Percentiles rank a stretch among this genome's conserved stretches.
phyloP scores from a whole-genome alignment of 2,329 filamentous ascomycete genomes.

The Sporothrix brunneoviolacea region DNA sequence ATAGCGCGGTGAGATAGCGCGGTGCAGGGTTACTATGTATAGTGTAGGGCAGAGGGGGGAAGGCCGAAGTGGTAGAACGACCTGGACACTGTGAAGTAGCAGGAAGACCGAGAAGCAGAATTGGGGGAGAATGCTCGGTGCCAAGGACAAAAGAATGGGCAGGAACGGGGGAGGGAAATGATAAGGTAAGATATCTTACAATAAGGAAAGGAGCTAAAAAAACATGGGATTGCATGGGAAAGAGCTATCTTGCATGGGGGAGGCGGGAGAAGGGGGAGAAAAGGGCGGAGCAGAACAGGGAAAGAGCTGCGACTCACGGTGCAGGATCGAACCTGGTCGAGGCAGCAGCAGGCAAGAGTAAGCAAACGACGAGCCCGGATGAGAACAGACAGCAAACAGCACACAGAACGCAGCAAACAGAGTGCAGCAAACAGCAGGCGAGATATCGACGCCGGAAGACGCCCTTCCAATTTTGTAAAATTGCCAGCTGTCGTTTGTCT shows the following conservation, averaged over 20 bases:
- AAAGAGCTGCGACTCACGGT: no score
- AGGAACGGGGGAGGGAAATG: no score
- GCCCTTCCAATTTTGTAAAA: conserved; percentile 4
- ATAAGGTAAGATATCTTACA: no score
- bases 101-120: no score
- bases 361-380: background rate
- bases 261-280: no score
- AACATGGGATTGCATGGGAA: no score
- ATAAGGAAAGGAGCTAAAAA: no score
- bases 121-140: no score
- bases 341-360: background rate
- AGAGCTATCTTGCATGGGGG: no score
- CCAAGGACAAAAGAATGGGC: no score
- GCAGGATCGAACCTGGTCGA: background rate
- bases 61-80: no score
- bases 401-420: background rate
- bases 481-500: background rate
- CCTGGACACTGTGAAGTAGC: background rate
- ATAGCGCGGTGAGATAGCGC: conserved; percentile 12
- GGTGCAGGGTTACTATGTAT: conserved; percentile 11
- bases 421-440: background rate
- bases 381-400: background rate
- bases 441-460: background rate
- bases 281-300: no score
- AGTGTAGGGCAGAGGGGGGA: conserved; percentile 1